Evolutionary conservation across 2,329 filamentous ascomycete genomes (phyloP), one percentile per base, ranked within the genome.

Genomic region (Pseudocercospora crystallina): DNA sequence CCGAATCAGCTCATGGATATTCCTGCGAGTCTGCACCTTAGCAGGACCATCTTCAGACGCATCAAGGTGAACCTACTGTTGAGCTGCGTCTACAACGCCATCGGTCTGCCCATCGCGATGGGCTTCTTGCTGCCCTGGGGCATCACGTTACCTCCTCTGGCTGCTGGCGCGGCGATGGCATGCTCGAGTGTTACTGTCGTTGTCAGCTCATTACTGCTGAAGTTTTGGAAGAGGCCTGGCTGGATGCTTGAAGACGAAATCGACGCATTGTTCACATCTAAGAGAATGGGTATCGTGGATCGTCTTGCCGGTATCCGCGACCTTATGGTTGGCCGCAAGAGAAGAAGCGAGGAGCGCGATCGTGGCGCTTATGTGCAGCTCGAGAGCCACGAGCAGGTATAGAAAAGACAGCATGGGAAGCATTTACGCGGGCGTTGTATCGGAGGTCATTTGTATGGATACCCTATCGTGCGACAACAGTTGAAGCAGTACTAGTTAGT

Each of bases 31-130:
- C 81, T 99, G 10, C 80, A 90, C 61, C 84, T 99, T 9, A 86
- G 89, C 14, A 83, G 86, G 36, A 83, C 82, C 32, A 96, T 97
- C 66, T 97, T 99, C 78, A 80, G 77, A 48, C 85, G 94, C 59
- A 99, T 99, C 77, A 95, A 95, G 76, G 72, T 95, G 61, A 99
- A 99, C 70, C 80, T 99, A 2, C 77, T 85, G 2, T 96, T 94
- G 89, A 91, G 91, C 0, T 97, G 90, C 69, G 75, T 90, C 57
- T 99, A 99, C 80, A 99, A 99, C 70, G 57, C 90, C 42, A 74
- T 97, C 54, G 94, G 94, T 1, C 78, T 99, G 11, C 94, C 94
- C 2, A 95, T 99, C 63, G 94, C 94, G 35, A 97, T 97, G 94
- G 94, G 94, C 17, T 74, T 97, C 62, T 95, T 97, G 76, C 76